Conservation (phyloP, 495 filamentous ascomycete genomes). For the Penicillium diatomitis region DNA sequence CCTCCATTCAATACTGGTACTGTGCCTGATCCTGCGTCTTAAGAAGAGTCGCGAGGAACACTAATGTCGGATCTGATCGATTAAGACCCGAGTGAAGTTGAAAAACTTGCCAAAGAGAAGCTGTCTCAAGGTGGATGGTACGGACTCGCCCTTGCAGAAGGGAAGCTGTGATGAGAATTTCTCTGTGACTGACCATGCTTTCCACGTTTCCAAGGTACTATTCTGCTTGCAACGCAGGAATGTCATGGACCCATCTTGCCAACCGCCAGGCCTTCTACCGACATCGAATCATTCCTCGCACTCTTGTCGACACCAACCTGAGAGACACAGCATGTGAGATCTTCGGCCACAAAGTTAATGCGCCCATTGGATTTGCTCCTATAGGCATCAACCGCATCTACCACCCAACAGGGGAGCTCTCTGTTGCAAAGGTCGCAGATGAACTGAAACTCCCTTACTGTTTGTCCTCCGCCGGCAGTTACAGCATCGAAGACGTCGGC, state of each 20-base stretch:
- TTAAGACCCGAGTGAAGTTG: conserved; percentile 6
- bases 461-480: conserved; percentile 49
- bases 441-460: conserved; percentile 50
- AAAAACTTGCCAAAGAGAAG: conserved; percentile 7
- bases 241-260: conserved; percentile 54
- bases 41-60: background rate
- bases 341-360: conserved; percentile 51
- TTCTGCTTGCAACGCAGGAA: conserved; percentile 56
- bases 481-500: conserved; percentile 50
- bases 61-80: background rate
- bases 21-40: background rate
- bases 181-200: background rate
- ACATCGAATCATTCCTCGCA: conserved; percentile 54
- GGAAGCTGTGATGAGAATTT: background rate
- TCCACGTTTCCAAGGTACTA: conserved; percentile 36
- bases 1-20: conserved; percentile 8
- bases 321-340: conserved; percentile 51
- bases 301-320: conserved; percentile 51
- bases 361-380: conserved; percentile 56
- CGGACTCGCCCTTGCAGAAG: background rate
- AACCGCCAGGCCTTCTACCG: conserved; percentile 63
- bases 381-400: conserved; percentile 62
- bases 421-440: conserved; percentile 48
- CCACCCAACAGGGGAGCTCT: conserved; percentile 45
- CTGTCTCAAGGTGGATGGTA: conserved; percentile 12